Base-by-base conservation (phyloP, 345 rosid species). In the Salix brachista region DNA sequence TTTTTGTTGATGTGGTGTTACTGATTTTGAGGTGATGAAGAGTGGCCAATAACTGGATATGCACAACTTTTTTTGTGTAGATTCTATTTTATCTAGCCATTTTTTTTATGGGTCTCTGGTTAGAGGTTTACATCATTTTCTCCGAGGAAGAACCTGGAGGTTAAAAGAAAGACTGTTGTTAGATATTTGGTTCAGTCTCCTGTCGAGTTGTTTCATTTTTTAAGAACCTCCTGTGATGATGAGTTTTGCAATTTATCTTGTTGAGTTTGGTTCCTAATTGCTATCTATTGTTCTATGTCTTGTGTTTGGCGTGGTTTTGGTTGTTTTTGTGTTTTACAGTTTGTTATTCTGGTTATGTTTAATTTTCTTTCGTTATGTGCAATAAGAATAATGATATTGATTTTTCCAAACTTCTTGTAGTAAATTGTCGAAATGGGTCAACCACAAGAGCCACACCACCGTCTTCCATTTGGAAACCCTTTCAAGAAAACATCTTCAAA, bases 381-480 rank as follows among this genome's bases (percentile, higher is more conserved):
- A 28, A 21, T 21, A 25, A 72, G 77, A n/a, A n/a, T 73, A 14
- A n/a, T 67, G 18, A 6, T 58, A 16, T 58, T 12, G 3, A 42
- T 62, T 32, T 62, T 62, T 39, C 21, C 23, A 4, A 16, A 4
- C 9, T 68, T 41, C 23, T 77, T 73, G 80, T 81, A 90, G 96
- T 77, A 73, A 78, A 78, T 77, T 77, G 16, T 75, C 13, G 52
- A 83, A 82, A 93, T 96, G 99, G 92, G 98, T 76, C 77, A 86
- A 67, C 85, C 99, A n/a, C 95, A 91, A 62, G 94, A 88, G 23
- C 91, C 96, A 14, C 90, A 85, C 25, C 87, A 93, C 77, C 85
- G 91, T 56, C 88, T 93, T 78, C 90, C 84, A 46, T 93, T 93
- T 78, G 98, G 96, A 42, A 96, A 96, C 71, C 99, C 93, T 78